Conservation (phyloP, 495 filamentous ascomycete genomes). For the Aspergillus homomorphus region DNA sequence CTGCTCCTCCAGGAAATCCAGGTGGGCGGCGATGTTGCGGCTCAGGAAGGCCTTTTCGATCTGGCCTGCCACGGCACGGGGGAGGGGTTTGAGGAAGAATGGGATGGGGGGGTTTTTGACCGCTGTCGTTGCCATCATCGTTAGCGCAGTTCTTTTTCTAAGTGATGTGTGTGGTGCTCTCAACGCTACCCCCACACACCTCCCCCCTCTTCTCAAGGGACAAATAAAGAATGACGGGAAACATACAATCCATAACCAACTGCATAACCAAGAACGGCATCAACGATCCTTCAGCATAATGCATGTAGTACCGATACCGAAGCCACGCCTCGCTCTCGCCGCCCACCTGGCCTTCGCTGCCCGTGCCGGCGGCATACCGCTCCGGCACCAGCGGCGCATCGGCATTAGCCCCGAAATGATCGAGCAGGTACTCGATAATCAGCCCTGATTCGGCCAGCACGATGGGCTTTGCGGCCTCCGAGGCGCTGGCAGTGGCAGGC, state of each 20-base stretch:
- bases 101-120: constrained; percentile 66
- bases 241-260: constrained; percentile 56
- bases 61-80: constrained; percentile 57
- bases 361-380: constrained; percentile 50
- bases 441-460: constrained; percentile 77
- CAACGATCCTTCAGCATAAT: constrained; percentile 78
- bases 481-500: constrained; percentile 18
- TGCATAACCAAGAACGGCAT: constrained; percentile 66
- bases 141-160: too few relatives aligned
- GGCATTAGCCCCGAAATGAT: constrained; percentile 58
- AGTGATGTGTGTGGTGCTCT: too few relatives aligned
- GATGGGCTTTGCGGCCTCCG: constrained; percentile 44
- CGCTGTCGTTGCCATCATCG: constrained; percentile 26
- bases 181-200: too few relatives aligned
- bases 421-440: constrained; percentile 77
- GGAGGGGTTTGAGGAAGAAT: constrained; percentile 83
- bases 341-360: constrained; percentile 51
- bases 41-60: constrained; percentile 58
- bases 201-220: neutral
- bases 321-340: constrained; percentile 74
- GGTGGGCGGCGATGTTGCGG: constrained; percentile 61
- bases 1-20: constrained; percentile 70
- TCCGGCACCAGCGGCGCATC: constrained; percentile 57
- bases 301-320: constrained; percentile 73
- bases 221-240: neutral